Percentiles rank a stretch among this genome's conserved stretches.
Evolutionary conservation across 2,329 filamentous ascomycete genomes (phyloP).

Genomic region (Phyllosticta citribraziliensis): DNA sequence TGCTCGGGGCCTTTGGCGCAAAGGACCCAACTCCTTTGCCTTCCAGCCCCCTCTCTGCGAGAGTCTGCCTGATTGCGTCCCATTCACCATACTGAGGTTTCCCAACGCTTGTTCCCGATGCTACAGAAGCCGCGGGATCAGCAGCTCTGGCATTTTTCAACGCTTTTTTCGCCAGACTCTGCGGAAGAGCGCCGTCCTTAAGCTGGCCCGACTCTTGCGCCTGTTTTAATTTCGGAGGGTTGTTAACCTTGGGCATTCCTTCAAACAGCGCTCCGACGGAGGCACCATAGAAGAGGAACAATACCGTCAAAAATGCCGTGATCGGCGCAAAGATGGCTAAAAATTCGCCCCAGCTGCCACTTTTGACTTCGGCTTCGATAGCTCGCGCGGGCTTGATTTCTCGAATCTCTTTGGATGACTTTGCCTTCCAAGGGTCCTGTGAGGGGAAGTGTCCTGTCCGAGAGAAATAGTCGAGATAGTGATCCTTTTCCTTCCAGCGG

Average conservation of each 20-base stretch:
- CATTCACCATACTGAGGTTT: slow-evolving; percentile 10
- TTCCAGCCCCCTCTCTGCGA: slow-evolving; percentile 2
- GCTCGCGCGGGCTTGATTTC: slow-evolving; percentile 26
- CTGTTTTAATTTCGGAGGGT: slow-evolving; percentile 5
- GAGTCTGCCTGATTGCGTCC: slow-evolving; percentile 6
- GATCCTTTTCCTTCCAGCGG: slow-evolving; percentile 88
- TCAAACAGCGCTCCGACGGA: slow-evolving; percentile 14
- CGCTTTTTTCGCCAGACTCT: slow-evolving; percentile 7
- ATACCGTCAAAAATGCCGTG: slow-evolving; percentile 39
- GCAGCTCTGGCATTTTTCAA: slow-evolving; percentile 9
- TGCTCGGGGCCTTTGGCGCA: slow-evolving; percentile 8
- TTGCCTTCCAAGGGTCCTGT: slow-evolving; percentile 40
- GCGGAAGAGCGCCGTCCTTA: slow-evolving; percentile 2
- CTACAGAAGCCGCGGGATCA: background rate
- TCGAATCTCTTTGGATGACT: background rate
- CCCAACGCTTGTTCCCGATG: background rate
- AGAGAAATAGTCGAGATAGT: slow-evolving; percentile 70
- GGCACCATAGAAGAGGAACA: slow-evolving; percentile 35
- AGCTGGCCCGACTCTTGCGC: slow-evolving; percentile 5
- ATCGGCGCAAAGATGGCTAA: slow-evolving; percentile 43
- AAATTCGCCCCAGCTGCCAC: slow-evolving; percentile 42
- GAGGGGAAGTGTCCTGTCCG: slow-evolving; percentile 69
- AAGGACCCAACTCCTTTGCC: slow-evolving; percentile 3
- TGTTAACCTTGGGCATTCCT: background rate
- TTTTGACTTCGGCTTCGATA: slow-evolving; percentile 41